These are phyloP conservation scores for Primulina huaijiensis DNA, from an alignment of 257 asterid genomes.

Conservation along the genomic window DNA sequence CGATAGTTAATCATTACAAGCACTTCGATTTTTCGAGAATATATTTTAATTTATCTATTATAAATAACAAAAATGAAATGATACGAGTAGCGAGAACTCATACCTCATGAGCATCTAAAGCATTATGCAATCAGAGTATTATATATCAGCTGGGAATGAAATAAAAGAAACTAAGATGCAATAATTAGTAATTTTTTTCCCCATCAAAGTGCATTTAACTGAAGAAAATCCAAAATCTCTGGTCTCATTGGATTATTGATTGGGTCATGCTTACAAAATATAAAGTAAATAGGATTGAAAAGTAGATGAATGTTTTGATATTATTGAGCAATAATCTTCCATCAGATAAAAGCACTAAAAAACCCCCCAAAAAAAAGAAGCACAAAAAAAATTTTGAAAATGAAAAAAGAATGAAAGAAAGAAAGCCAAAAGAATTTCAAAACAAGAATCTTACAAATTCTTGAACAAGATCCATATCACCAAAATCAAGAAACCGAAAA, in stretches of 20 bases:
- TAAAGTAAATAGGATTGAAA: no score
- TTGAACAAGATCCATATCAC: not conserved
- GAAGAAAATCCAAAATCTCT: not conserved
- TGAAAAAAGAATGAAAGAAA: no score
- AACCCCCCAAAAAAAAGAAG: not conserved
- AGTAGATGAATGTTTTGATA: no score
- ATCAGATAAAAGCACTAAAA: not conserved
- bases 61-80: no score
- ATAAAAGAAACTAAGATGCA: no score
- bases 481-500: not conserved
- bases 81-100: not conserved
- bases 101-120: not conserved
- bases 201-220: not conserved
- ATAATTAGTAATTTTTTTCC: not conserved
- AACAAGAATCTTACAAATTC: not conserved
- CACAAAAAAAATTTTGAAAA: no score
- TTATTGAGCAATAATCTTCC: not conserved
- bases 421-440: not conserved
- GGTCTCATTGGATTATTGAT: not conserved
- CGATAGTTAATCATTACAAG: not conserved
- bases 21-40: no score
- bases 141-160: no score
- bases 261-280: not conserved
- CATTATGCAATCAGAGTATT: not conserved
- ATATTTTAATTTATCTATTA: no score